Conservation (phyloP, 371 early-diverging fungal genomes). For the Zopfochytrium polystomum region DNA sequence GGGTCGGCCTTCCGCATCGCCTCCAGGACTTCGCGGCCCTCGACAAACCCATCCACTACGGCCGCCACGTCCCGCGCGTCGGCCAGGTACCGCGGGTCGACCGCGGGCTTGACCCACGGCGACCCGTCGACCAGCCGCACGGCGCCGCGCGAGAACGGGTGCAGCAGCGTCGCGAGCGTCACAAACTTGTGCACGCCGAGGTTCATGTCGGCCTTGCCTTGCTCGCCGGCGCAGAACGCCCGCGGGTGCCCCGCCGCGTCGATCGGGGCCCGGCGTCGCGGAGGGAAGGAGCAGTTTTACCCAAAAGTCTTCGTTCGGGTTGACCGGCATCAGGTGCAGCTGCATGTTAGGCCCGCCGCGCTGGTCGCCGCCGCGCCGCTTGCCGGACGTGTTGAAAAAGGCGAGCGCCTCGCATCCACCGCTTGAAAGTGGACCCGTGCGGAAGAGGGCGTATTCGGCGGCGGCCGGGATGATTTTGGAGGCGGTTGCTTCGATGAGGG, state of each 20-base stretch:
- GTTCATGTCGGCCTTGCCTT: no score
- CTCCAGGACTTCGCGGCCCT: slow-evolving; percentile 5
- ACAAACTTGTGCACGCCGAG: not conserved
- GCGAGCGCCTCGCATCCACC: slow-evolving; percentile 37
- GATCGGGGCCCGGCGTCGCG: no score
- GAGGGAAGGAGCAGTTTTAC: no score
- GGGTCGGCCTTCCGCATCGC: slow-evolving; percentile 4
- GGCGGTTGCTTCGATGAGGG: slow-evolving; percentile 22
- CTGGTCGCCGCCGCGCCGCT: no score
- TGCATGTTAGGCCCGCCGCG: slow-evolving; percentile 2
- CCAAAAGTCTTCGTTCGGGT: no score
- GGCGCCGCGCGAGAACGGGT: slow-evolving; percentile 16
- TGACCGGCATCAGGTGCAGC: not conserved
- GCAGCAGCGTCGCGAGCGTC: slow-evolving; percentile 14
- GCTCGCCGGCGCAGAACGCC: no score
- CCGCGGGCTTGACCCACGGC: slow-evolving; percentile 7
- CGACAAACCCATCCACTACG: slow-evolving; percentile 4
- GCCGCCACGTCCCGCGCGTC: slow-evolving; percentile 6
- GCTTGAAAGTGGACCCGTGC: slow-evolving; percentile 27
- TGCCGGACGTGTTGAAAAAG: slow-evolving; percentile 23
- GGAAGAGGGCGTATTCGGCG: slow-evolving; percentile 12
- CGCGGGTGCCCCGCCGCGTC: no score
- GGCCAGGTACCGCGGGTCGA: slow-evolving; percentile 16
- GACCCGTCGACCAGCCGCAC: slow-evolving; percentile 3
- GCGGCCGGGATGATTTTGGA: slow-evolving; percentile 20